A percentile compares a stretch with the other conserved stretches of the same genome.
phyloP scores from a whole-genome alignment of 2,329 filamentous ascomycete genomes.

The Colletotrichum orbiculare region DNA sequence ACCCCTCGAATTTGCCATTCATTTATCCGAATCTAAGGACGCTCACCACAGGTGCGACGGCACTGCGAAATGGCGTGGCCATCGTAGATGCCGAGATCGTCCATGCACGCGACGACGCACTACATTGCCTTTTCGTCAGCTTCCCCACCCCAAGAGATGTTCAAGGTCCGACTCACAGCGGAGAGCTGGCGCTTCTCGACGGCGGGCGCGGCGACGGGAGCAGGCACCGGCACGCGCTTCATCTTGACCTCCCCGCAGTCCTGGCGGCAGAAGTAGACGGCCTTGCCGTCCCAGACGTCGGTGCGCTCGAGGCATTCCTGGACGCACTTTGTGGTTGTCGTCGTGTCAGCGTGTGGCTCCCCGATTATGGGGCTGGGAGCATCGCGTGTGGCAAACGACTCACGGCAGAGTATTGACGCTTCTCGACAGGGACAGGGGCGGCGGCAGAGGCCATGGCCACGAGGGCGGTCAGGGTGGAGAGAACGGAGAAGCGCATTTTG shows the following conservation, averaged over 20 bases:
- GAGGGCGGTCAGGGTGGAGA: background rate
- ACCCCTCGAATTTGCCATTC: background rate
- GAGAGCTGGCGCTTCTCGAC: constrained; percentile 18
- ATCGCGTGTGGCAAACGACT: background rate
- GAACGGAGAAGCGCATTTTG: background rate
- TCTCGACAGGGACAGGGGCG: background rate
- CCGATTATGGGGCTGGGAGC: too few species aligned
- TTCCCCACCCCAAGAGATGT: background rate
- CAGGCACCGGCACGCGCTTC: background rate
- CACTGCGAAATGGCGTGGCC: constrained; percentile 7
- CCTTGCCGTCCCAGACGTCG: constrained; percentile 6
- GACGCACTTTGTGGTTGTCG: background rate
- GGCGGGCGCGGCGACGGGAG: background rate
- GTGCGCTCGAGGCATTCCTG: background rate
- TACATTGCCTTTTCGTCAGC: background rate
- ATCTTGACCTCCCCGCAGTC: constrained; percentile 7
- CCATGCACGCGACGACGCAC: constrained; percentile 13
- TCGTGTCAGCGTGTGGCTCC: background rate
- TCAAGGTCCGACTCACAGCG: background rate
- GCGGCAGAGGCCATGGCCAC: background rate
- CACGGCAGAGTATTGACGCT: constrained; percentile 6
- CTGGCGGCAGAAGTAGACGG: background rate
- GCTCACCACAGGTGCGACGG: constrained; percentile 11
- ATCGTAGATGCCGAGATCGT: constrained; percentile 19
- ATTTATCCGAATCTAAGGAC: background rate